A percentile compares a stretch with the other conserved stretches of the same genome.
Conservation (phyloP, 805 yeast species). For the Hermanozyma aechmeae region DNA sequence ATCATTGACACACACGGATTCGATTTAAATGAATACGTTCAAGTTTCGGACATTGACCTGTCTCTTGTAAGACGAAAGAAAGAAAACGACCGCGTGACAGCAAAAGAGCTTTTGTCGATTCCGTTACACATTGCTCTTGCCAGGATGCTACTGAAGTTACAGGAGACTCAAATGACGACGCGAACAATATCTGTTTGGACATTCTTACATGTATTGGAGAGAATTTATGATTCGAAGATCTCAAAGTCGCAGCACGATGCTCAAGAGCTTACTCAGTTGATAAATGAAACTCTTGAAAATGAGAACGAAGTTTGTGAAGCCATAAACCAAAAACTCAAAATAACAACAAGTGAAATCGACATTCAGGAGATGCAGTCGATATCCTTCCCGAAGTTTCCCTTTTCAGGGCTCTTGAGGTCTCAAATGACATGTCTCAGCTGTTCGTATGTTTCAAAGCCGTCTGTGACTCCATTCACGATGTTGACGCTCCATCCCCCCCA, state of each 20-base stretch:
- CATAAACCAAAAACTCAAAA: not conserved
- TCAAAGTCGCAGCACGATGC: constrained; percentile 89
- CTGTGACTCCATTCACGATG: constrained; percentile 54
- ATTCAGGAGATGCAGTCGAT: not conserved
- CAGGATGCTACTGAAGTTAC: constrained; percentile 43
- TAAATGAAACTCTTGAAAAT: constrained; percentile 66
- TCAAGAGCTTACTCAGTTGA: constrained; percentile 78
- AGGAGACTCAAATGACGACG: constrained; percentile 47
- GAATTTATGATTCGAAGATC: constrained; percentile 61
- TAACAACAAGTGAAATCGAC: not conserved
- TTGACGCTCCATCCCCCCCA: constrained; percentile 72
- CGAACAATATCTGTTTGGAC: constrained; percentile 70
- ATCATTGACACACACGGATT: constrained; percentile 6
- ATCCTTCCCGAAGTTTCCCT: constrained; percentile 54
- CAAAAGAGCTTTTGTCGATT: constrained; percentile 20
- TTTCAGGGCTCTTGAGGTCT: constrained; percentile 57
- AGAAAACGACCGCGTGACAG: constrained; percentile 5
- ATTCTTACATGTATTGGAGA: constrained; percentile 63
- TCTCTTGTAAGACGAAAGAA: constrained; percentile 7
- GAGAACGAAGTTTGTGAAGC: constrained; percentile 33
- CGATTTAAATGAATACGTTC: constrained; percentile 7
- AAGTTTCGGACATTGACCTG: constrained; percentile 10
- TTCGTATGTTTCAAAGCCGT: constrained; percentile 48
- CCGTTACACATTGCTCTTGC: constrained; percentile 54
- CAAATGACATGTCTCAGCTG: constrained; percentile 67